Evolutionary conservation across 768 basidiomycete genomes (phyloP).

Genomic region (Cyclocybe cylindracea): DNA sequence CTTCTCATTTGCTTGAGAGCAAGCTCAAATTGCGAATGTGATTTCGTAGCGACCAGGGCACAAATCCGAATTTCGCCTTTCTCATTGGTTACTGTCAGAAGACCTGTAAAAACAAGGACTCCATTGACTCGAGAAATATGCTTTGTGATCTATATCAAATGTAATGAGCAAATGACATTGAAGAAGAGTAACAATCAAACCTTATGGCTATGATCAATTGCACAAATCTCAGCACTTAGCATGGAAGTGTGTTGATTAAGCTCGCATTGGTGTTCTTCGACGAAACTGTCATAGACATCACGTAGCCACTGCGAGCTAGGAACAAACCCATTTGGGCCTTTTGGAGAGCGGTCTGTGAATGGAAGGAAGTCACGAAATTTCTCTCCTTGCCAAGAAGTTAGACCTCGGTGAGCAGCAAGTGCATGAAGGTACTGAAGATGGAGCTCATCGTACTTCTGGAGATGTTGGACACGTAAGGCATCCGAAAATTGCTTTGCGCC

Average conservation of each 20-base stretch:
- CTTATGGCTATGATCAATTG: conserved; percentile 21
- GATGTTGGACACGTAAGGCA: conserved; percentile 19
- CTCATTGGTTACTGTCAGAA: too few species aligned
- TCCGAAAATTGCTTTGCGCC: conserved; percentile 27
- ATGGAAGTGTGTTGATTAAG: conserved; percentile 22
- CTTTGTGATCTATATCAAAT: too few species aligned
- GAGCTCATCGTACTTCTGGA: conserved; percentile 15
- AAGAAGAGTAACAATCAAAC: too few species aligned
- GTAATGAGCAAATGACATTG: too few species aligned
- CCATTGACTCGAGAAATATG: too few species aligned
- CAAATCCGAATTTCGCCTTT: too few species aligned
- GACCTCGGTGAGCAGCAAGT: too few species aligned
- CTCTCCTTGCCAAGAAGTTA: neutral
- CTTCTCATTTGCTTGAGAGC: too few species aligned
- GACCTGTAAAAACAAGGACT: too few species aligned
- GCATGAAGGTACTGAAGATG: conserved; percentile 18
- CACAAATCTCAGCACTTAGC: conserved; percentile 16
- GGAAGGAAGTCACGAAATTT: conserved; percentile 15
- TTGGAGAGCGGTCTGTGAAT: conserved; percentile 6
- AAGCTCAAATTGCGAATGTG: too few species aligned
- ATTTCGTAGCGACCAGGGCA: too few species aligned
- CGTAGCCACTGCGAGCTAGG: conserved; percentile 21
- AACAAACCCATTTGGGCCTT: conserved; percentile 19
- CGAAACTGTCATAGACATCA: conserved; percentile 20
- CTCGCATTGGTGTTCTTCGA: conserved; percentile 7